Evolutionary conservation across 2,329 filamentous ascomycete species (phyloP), one percentile per base, ranked within the genome.

Genomic region (Xylaria arbuscula): DNA sequence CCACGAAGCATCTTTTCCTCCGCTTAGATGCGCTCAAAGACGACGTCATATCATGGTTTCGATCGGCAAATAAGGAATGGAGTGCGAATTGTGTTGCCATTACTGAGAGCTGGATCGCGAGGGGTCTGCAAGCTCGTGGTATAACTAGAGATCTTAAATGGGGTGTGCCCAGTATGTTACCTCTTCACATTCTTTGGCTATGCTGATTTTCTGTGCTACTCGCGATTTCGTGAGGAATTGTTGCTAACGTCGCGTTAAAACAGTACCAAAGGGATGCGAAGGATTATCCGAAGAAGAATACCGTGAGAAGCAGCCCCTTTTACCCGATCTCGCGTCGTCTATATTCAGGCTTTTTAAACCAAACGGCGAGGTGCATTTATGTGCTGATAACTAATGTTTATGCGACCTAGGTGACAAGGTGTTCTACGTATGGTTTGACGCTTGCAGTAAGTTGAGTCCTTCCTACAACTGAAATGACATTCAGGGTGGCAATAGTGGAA

Each of bases 71-170:
- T n/a, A 57, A 57, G 19, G 55, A 93, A 77, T 96, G 93, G 93
- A 91, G 89, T 66, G 83, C 87, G 61, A 96, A 95, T 77, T 91
- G 91, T 62, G 83, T 90, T 67, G 86, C 88, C 71, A 96, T 96
- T 74, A 94, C 93, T 17, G 88, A 92, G 76, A 89, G 90, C 4
- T 96, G 93, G 93, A 83, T 97, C 70, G 89, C 90, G 67, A 91
- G 95, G 83, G 95, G 95, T 6, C 83, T 98, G 66, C 90, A 95
- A 79, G 90, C 91, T 57, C 90, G 95, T 74, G 93, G 93, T 72
- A 98, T 98, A 78, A 97, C 95, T 13, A 86, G 95, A 79, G 95
- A 98, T 83, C 84, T 98, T 68, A 94, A 92, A 79, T 98, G 95
- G 95, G 95, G 95, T 77, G 86, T 88, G 17, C 86, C 86, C 3